Evolutionary conservation across 2,329 filamentous ascomycete genomes (phyloP), one percentile per base, ranked within the genome.

Genomic region (Fonsecaea erecta): DNA sequence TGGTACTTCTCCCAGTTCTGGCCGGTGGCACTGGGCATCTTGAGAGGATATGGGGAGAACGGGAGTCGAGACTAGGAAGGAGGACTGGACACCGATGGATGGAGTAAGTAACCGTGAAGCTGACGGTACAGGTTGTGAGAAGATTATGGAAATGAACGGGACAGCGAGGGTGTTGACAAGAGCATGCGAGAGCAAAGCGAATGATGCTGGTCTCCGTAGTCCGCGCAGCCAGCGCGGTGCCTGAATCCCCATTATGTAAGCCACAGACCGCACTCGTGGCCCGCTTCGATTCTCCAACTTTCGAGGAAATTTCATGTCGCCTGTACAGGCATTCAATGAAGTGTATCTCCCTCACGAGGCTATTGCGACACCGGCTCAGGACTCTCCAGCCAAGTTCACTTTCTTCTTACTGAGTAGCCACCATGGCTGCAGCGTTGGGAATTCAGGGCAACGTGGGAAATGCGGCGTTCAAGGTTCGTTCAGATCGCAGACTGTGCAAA

Each of bases 1-100:
- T 91, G 87, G 85, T 97, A 98, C 84, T 98, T 98, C 86, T 99
- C 95, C 95, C 95, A 99, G 86, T 88, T 92, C 80, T 86, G 82
- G 78, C 95, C 95, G 75, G 90, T 96, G 80, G 95, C 94, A 83
- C 91, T 94, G 85, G 93, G 93, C 93, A 97, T 87, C 78, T 52
- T 70, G 43, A 34, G 43, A 62, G 18, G 52, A n/a, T 53, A 26
- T 21, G n/a, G 8, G 24, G 40, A 28, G 53, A 40, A 21, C 18
- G 43, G n/a, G 12, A 32, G 21, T 51, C 40, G 2, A 37, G 24
- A 18, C 24, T 12, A 30, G 32, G 32, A 53, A 16, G 52, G 8
- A 30, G 6, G n/a, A 53, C 16, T 18, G 8, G 37, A 21, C 2
- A 48, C 43, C 43, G 43, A 11, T 24, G 12, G 18, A 48, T 14